These are phyloP conservation scores for Porpolomopsis calyptriformis DNA, from an alignment of 768 basidiomycete genomes.

Conservation along the genomic window DNA sequence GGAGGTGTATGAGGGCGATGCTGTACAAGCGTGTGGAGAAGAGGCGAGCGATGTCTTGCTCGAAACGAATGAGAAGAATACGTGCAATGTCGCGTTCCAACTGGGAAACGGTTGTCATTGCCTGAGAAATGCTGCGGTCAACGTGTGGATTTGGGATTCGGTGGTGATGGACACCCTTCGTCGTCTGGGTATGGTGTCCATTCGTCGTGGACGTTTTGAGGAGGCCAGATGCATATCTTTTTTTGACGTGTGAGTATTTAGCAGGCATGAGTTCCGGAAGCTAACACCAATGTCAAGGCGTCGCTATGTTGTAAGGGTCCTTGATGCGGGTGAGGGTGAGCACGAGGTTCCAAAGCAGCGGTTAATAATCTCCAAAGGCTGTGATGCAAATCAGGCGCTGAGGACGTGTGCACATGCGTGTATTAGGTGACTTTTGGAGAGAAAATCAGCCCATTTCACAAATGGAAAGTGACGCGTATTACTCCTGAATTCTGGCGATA, in stretches of 20 bases:
- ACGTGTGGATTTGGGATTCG: constrained; percentile 35
- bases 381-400: no score
- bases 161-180: constrained; percentile 22
- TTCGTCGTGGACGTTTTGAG: constrained; percentile 31
- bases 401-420: no score
- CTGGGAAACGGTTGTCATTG: constrained; percentile 51
- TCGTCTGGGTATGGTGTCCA: constrained; percentile 15
- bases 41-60: constrained; percentile 65
- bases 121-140: constrained; percentile 44
- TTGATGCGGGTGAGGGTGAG: no score
- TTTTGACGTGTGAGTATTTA: constrained; percentile 70
- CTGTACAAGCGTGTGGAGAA: constrained; percentile 62
- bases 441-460: no score
- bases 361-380: no score
- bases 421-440: no score
- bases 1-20: constrained; percentile 54
- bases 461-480: no score
- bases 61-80: constrained; percentile 57
- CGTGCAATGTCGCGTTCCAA: constrained; percentile 61
- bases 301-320: no score
- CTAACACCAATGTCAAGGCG: not conserved
- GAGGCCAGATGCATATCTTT: constrained; percentile 38
- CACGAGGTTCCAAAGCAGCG: no score
- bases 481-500: no score
- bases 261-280: constrained; percentile 39